Evolutionary conservation across 169 alveolate genomes (phyloP), one percentile per base, ranked within the genome.

Genomic region (Babesia divergens): DNA sequence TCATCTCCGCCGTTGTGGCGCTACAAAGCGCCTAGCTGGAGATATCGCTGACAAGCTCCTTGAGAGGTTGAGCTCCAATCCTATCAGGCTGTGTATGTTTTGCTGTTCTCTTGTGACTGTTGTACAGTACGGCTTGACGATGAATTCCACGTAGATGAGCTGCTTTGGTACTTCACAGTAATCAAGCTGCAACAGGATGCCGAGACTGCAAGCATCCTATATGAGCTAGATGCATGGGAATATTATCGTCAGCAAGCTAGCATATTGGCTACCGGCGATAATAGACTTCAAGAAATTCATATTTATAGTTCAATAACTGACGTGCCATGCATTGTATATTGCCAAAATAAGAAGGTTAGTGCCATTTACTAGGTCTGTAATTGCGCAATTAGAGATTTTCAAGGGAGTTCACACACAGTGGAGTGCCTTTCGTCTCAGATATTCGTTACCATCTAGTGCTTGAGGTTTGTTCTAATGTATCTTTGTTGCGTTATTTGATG

Each of bases 271-370:
- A 0, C 56, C 34, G 8, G 6, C 7, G 50, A 29, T n/a, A 18
- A 16, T 6, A n/a, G 3, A 7, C 6, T 20, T 7, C 80, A 74
- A 37, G 92, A 82, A 0, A 46, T 86, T 26, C 71, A 74, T 50
- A 55, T 86, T 11, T 86, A 74, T 47, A 74, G 82, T 50, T 65
- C 65, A 7, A 46, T 82, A 62, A 38, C 56, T 24, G 92, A 86
- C 42, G 34, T 86, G 28, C 85, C 85, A 3, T 38, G 32, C 16
- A 52, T 76, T 11, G 60, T 34, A 20, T 76, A 31, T 49, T 76
- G 65, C 40, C 22, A 44, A 29, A 76, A 76, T 44, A 76, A 76
- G 58, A 65, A 55, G 85, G 85, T 76, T 16, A 6, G 40, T 6
- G 20, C 7, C 8, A 44, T 18, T n/a, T 62, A 52, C 24, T 64